A percentile compares a stretch with the other conserved stretches of the same genome.
Evolutionary conservation across 257 asterid species (phyloP).

Genomic region (Scutellaria minor): DNA sequence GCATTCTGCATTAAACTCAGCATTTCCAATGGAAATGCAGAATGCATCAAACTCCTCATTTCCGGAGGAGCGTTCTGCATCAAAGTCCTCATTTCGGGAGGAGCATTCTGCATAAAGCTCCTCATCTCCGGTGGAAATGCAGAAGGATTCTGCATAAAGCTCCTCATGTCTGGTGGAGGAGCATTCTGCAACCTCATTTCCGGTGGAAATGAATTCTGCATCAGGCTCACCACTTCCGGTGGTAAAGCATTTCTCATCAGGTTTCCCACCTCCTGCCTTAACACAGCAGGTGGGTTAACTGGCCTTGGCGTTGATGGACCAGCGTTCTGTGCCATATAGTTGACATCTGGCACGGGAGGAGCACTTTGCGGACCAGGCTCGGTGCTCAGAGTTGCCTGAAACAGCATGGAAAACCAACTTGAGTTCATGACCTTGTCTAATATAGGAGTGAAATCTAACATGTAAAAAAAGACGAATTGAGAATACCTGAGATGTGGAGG

Average conservation of each 20-base stretch:
- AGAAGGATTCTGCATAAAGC: no score
- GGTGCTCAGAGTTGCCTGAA: slow-evolving; percentile 25
- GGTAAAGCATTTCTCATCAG: no score
- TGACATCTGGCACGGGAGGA: slow-evolving; percentile 27
- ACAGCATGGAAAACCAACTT: neutral
- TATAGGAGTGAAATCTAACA: neutral
- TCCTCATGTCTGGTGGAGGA: no score
- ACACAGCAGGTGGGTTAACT: neutral
- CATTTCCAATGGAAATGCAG: no score
- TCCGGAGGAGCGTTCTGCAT: neutral
- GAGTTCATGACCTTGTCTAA: slow-evolving; percentile 1
- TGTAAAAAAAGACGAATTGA: neutral
- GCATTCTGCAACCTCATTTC: no score
- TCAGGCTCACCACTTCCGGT: no score
- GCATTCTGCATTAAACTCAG: no score
- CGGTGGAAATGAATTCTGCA: no score
- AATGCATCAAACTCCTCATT: no score
- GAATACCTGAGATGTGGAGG: slow-evolving; percentile 43
- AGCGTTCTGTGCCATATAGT: slow-evolving; percentile 26
- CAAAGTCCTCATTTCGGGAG: slow-evolving; percentile 5
- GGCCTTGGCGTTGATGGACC: slow-evolving; percentile 12
- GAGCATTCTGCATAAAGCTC: no score
- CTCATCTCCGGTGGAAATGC: no score
- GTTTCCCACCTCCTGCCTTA: neutral
- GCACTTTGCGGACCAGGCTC: neutral